Evolutionary conservation across 352 stramenopile species (phyloP).

Genomic region (Phytophthora tubulina): DNA sequence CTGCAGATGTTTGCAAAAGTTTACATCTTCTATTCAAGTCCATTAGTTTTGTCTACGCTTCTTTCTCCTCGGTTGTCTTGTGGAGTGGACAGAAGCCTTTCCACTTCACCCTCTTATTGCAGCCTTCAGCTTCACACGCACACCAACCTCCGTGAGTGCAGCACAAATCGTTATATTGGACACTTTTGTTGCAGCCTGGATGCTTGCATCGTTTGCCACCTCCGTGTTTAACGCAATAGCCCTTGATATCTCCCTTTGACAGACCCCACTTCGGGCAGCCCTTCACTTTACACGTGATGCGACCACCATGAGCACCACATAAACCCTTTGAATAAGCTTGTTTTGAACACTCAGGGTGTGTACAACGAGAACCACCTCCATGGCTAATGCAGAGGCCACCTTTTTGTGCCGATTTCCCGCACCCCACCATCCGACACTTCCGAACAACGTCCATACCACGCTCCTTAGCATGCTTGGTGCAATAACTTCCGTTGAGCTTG

Average conservation of each 20-base stretch:
- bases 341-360: conserved; percentile 20
- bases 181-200: conserved; percentile 33
- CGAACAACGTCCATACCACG: conserved; percentile 28
- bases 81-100: conserved; percentile 35
- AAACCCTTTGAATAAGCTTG: conserved; percentile 33
- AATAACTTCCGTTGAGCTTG: conserved; percentile 26
- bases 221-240: conserved; percentile 39
- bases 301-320: conserved; percentile 31
- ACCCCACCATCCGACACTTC: conserved; percentile 34
- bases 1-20: too few relatives aligned
- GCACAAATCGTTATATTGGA: conserved; percentile 37
- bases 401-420: conserved; percentile 27
- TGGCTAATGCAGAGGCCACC: conserved; percentile 26
- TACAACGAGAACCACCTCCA: conserved; percentile 36
- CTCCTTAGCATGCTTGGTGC: conserved; percentile 32
- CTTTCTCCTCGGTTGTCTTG: background rate
- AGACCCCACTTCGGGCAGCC: conserved; percentile 36
- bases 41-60: too few relatives aligned
- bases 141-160: conserved; percentile 28
- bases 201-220: conserved; percentile 36
- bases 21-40: too few relatives aligned
- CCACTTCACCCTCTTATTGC: conserved; percentile 24
- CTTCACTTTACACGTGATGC: conserved; percentile 34
- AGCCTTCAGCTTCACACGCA: conserved; percentile 26
- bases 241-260: conserved; percentile 26